Evolutionary conservation across 2,329 filamentous ascomycete species (phyloP).

Genomic region (Mollisia scopiformis): DNA sequence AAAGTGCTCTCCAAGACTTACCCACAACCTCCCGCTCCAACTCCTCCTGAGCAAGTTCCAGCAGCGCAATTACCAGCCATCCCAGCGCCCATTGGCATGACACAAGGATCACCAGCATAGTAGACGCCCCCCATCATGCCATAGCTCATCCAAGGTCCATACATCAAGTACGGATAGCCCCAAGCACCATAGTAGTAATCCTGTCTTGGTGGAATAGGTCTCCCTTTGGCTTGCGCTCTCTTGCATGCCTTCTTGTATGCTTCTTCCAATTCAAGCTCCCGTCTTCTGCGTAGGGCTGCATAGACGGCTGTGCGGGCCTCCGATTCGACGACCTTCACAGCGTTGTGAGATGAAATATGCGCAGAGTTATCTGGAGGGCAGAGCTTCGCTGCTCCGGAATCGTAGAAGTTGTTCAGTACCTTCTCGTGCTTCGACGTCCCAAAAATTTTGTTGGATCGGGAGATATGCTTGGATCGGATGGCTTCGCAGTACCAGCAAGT

Average conservation of each 20-base stretch:
- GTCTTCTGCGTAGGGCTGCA: conserved; percentile 31
- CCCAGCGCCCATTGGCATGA: conserved; percentile 39
- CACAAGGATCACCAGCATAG: conserved; percentile 46
- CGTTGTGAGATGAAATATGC: conserved; percentile 76
- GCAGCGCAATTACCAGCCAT: conserved; percentile 45
- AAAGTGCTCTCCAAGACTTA: no score
- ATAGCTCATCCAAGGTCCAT: conserved; percentile 48
- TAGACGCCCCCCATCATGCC: conserved; percentile 49
- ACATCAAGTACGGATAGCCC: conserved; percentile 55
- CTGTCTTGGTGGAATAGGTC: conserved; percentile 49
- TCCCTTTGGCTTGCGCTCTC: conserved; percentile 53
- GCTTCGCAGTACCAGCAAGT: conserved; percentile 85
- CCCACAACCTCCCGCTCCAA: conserved; percentile 45
- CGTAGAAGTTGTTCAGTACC: conserved; percentile 49
- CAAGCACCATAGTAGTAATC: conserved; percentile 48
- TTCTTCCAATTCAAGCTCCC: conserved; percentile 49
- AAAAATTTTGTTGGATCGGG: conserved; percentile 48
- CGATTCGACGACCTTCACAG: conserved; percentile 48
- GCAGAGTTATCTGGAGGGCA: conserved; percentile 61
- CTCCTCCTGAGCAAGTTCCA: conserved; percentile 51
- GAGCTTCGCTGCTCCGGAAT: conserved; percentile 49
- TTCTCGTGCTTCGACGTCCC: conserved; percentile 50
- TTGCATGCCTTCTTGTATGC: conserved; percentile 59
- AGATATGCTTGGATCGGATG: conserved; percentile 59
- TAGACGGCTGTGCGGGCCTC: conserved; percentile 29